Evolutionary conservation across 2,329 filamentous ascomycete genomes (phyloP).

Genomic region (Stagonosporopsis tanaceti): DNA sequence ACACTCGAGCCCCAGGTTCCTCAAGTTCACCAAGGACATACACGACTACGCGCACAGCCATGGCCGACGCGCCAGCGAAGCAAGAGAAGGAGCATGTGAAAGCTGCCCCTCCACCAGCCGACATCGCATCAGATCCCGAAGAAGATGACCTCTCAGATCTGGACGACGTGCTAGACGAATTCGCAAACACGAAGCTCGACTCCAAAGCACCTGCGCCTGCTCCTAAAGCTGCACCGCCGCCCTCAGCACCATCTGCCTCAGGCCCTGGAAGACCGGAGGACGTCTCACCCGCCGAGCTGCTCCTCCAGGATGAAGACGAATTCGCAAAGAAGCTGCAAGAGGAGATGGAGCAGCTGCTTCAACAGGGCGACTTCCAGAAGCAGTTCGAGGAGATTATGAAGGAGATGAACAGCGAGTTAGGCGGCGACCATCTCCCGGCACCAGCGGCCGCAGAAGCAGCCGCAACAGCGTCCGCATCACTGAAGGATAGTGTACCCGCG

Average conservation of each 20-base stretch:
- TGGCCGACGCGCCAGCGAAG: constrained; percentile 36
- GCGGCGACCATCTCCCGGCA: constrained; percentile 28
- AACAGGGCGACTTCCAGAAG: constrained; percentile 75
- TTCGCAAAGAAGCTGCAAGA: constrained; percentile 88
- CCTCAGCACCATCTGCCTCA: constrained; percentile 50
- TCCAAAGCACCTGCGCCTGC: constrained; percentile 51
- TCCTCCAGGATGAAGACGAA: constrained; percentile 63
- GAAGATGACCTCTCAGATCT: constrained; percentile 92
- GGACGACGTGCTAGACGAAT: constrained; percentile 95
- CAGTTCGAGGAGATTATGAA: constrained; percentile 82
- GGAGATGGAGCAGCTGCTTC: constrained; percentile 85
- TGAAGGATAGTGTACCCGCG: constrained; percentile 17
- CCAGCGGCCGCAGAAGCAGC: constrained; percentile 21
- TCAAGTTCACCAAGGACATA: not conserved
- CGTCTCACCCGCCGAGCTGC: constrained; percentile 39
- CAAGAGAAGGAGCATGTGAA: constrained; percentile 22
- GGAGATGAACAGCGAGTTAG: constrained; percentile 62
- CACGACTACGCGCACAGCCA: constrained; percentile 2
- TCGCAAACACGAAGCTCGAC: constrained; percentile 71
- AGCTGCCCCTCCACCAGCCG: constrained; percentile 32
- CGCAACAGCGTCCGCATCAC: constrained; percentile 41
- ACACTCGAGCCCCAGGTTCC: too few species aligned
- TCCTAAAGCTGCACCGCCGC: constrained; percentile 43
- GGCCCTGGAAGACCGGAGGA: constrained; percentile 49
- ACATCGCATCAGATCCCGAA: constrained; percentile 79